These are phyloP conservation scores for Phytophthora sojae DNA, from an alignment of 352 stramenopile species.

Conservation along the genomic window DNA sequence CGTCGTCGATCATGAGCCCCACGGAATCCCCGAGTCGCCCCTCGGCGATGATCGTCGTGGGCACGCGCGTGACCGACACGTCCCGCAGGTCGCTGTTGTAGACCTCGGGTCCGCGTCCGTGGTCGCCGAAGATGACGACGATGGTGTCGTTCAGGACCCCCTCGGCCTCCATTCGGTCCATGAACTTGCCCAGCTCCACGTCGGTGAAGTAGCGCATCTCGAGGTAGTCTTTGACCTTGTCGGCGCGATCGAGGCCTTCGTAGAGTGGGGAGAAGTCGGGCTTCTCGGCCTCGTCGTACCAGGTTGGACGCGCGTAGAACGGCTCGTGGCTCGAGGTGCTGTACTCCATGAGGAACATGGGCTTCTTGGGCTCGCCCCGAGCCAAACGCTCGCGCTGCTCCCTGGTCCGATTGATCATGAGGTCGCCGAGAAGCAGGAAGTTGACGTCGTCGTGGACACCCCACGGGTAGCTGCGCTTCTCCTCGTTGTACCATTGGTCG, in stretches of 20 bases:
- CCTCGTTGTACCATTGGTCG: constrained; percentile 31
- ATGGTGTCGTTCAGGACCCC: constrained; percentile 18
- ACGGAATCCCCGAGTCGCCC: constrained; percentile 8
- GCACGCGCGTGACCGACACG: constrained; percentile 12
- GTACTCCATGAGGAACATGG: constrained; percentile 59
- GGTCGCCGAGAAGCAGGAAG: constrained; percentile 47
- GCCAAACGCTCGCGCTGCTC: constrained; percentile 29
- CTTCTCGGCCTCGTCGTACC: constrained; percentile 37
- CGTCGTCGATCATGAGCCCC: constrained; percentile 19
- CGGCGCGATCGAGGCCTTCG: neutral
- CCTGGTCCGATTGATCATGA: constrained; percentile 46
- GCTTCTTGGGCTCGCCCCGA: constrained; percentile 33
- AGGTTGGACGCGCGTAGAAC: constrained; percentile 38
- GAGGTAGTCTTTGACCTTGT: constrained; percentile 6
- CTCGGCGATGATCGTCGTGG: constrained; percentile 19
- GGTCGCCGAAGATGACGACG: constrained; percentile 6
- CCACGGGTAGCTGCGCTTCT: constrained; percentile 28
- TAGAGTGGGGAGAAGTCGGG: constrained; percentile 46
- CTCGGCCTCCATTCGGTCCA: constrained; percentile 16
- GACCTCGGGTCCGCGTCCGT: neutral
- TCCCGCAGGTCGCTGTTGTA: neutral
- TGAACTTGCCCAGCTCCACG: constrained; percentile 14
- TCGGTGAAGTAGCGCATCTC: constrained; percentile 13
- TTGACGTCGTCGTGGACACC: constrained; percentile 57
- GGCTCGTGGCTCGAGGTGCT: constrained; percentile 58